These are phyloP conservation scores for Brassica hybrid DNA, from an alignment of 441 rosid genomes.

Conservation along the genomic window DNA sequence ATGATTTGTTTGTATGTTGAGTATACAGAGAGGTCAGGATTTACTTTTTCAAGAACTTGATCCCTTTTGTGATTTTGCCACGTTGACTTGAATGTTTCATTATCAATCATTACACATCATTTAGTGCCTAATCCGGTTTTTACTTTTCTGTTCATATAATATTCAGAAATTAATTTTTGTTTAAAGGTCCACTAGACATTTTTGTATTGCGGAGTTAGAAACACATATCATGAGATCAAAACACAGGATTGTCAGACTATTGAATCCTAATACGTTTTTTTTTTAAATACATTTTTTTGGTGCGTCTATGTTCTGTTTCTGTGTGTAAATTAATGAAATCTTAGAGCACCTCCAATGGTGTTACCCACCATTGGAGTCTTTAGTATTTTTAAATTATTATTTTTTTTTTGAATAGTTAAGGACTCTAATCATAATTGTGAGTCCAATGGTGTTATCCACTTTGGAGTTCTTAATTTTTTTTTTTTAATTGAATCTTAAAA, in stretches of 20 bases:
- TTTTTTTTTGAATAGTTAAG: too few relatives aligned
- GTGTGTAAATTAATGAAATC: not conserved
- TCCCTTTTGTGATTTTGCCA: constrained; percentile 15
- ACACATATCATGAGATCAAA: constrained; percentile 6
- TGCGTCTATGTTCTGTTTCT: not conserved
- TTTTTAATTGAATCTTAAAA: too few relatives aligned
- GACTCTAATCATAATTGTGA: too few relatives aligned
- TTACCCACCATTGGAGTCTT: too few relatives aligned
- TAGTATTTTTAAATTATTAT: too few relatives aligned
- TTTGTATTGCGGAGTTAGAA: not conserved
- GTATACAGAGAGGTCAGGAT: constrained; percentile 11
- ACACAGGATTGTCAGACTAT: not conserved
- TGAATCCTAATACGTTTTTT: not conserved
- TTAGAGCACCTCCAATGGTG: too few relatives aligned
- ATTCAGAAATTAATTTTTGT: not conserved
- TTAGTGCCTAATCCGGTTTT: constrained; percentile 15
- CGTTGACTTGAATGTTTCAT: constrained; percentile 27
- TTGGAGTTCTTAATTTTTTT: too few relatives aligned
- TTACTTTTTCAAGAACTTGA: not conserved
- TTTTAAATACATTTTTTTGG: too few relatives aligned
- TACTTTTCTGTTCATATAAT: not conserved
- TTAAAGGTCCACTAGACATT: not conserved
- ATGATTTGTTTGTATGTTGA: too few relatives aligned
- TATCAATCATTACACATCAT: not conserved
- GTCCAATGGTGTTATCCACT: too few relatives aligned